phyloP scores from a whole-genome alignment of 1,284 basidiomycete genomes.

The Puccinia coronata region DNA sequence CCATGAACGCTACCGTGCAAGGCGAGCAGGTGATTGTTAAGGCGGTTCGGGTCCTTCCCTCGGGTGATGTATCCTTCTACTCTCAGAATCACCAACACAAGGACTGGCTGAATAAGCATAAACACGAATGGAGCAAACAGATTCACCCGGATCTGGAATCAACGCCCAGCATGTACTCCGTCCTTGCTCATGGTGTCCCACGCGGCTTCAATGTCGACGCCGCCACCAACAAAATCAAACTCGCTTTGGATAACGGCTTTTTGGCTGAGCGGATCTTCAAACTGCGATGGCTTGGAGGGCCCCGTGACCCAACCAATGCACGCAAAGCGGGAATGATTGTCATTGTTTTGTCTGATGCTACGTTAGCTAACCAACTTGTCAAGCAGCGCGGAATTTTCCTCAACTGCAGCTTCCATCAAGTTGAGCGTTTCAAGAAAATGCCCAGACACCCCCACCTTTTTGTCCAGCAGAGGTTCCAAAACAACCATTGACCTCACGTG shows the following conservation, averaged over 20 bases:
- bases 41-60: neutral
- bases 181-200: neutral
- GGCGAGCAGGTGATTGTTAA: constrained; percentile 3
- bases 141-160: neutral
- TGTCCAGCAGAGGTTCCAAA: neutral
- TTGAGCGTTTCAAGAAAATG: neutral
- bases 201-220: neutral
- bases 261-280: neutral
- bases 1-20: neutral
- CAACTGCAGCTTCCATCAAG: neutral
- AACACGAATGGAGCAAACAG: constrained; percentile 17
- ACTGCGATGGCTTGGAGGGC: neutral
- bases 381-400: neutral
- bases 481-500: constrained; percentile 22
- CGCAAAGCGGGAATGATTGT: neutral
- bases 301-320: neutral
- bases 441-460: neutral
- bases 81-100: neutral
- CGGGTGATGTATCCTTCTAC: constrained; percentile 5
- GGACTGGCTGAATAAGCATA: constrained; percentile 16
- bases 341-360: neutral
- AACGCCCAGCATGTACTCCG: neutral
- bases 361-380: neutral
- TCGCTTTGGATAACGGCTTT: neutral
- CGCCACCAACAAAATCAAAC: neutral